A percentile compares a stretch with the other conserved stretches of the same genome.
Conservation (phyloP, 768 basidiomycete genomes). For the Holtermannia corniformis region DNA sequence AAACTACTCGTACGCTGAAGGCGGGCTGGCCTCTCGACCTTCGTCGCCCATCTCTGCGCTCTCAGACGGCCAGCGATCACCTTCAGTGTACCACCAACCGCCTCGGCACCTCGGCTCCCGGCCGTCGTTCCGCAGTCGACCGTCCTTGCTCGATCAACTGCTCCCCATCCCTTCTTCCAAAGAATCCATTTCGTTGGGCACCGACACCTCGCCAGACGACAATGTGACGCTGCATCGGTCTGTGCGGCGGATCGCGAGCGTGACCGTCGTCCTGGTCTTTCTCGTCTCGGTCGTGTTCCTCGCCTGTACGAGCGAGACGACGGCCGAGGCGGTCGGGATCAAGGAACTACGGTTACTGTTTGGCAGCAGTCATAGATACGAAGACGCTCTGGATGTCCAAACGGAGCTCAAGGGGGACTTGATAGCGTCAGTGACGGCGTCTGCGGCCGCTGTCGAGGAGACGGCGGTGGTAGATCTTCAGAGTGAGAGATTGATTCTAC, state of each 20-base stretch:
- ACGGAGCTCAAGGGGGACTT: slow-evolving; percentile 1
- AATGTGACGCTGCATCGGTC: slow-evolving; percentile 1
- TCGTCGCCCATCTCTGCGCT: neutral
- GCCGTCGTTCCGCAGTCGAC: slow-evolving; percentile 3
- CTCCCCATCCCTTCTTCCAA: slow-evolving; percentile 11
- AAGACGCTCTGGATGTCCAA: neutral
- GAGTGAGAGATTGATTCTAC: neutral
- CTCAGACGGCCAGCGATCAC: neutral
- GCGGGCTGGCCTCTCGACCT: neutral
- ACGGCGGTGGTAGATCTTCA: neutral
- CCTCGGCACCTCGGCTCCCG: too few species aligned
- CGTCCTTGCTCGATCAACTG: slow-evolving; percentile 22
- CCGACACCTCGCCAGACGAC: neutral
- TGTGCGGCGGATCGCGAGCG: slow-evolving; percentile 14
- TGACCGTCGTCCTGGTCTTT: slow-evolving; percentile 23
- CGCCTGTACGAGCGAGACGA: slow-evolving; percentile 5
- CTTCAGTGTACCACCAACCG: neutral
- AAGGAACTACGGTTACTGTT: slow-evolving; percentile 10
- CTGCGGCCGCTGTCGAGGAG: neutral
- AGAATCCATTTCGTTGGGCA: too few species aligned
- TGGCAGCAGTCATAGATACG: slow-evolving; percentile 5
- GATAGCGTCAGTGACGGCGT: neutral
- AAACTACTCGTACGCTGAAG: neutral
- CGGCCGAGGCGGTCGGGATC: neutral
- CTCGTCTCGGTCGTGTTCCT: slow-evolving; percentile 19